Conservation (phyloP, 306 rosid genomes). For the Acacia melanoxylon region DNA sequence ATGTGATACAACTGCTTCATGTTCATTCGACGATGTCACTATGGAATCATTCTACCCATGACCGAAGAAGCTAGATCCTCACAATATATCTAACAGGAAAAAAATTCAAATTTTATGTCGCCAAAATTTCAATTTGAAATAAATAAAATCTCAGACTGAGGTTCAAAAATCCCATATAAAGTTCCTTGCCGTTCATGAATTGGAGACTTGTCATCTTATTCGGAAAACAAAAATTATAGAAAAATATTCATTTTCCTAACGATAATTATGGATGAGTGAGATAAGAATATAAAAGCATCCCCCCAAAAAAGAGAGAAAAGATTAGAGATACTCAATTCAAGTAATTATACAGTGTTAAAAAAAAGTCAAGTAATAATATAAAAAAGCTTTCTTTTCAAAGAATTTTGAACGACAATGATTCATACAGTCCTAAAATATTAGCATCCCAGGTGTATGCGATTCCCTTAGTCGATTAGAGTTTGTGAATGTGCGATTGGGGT, state of each 20-base stretch:
- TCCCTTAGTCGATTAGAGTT: too few relatives aligned
- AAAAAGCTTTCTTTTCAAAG: slow-evolving; percentile 20
- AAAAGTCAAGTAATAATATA: slow-evolving; percentile 10
- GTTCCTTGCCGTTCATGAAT: background rate
- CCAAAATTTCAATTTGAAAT: background rate
- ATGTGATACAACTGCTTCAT: slow-evolving; percentile 32
- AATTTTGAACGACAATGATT: slow-evolving; percentile 33
- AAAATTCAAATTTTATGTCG: background rate
- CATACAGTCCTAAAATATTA: slow-evolving; percentile 11
- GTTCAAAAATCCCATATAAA: background rate
- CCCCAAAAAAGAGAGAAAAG: background rate
- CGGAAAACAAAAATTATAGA: background rate
- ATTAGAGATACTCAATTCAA: slow-evolving; percentile 6
- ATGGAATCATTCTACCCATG: background rate
- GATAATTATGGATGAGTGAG: too few relatives aligned
- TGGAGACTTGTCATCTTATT: background rate
- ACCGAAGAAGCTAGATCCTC: too few relatives aligned
- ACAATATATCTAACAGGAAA: too few relatives aligned
- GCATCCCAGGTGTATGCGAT: too few relatives aligned
- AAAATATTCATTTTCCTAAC: background rate
- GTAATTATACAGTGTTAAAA: too few relatives aligned
- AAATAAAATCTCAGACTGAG: background rate
- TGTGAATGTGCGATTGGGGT: too few relatives aligned
- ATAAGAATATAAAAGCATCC: too few relatives aligned
- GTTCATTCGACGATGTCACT: slow-evolving; percentile 20